Base-by-base conservation (phyloP, 768 basidiomycete genomes). In the Gloeophyllum trabeum region DNA sequence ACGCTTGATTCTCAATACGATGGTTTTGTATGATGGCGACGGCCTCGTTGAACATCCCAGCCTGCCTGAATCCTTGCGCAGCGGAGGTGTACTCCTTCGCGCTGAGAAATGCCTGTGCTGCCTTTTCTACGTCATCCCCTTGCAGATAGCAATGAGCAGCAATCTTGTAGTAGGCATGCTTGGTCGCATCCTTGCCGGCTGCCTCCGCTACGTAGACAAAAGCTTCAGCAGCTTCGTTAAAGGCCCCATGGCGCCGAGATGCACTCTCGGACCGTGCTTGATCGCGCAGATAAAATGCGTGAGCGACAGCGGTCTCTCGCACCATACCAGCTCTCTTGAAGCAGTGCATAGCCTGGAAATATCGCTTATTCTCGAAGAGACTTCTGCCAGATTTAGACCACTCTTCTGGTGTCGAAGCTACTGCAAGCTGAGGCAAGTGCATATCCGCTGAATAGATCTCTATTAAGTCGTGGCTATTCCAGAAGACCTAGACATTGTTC, bases 41-140 rank as follows among this genome's bases (percentile, higher is more conserved):
- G 0, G 77, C 77, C 35, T 78, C 65, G 35, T 75, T 73, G 39
- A 81, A 79, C 24, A 52, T 52, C 1, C 67, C 70, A 1, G 59
- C 58, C 42, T 72, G 66, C n/a, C 71, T 63, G 43, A 67, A 81
- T n/a, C 63, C 56, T 43, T 61, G 57, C 1, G 70, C 71, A 1
- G 73, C 67, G 2, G 55, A 46, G 3, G 61, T 60, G 43, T 63
- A 78, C 36, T 71, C 64, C 21, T 60, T 51, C 2, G 69, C 73
- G 0, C 57, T 44, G 4, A 61, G 41, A 48, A 70, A 78, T 4
- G 55, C 61, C 4, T 61, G 42, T 0, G 72, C 78, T 2, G 77
- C 81, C 34, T 51, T 58, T 2, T 50, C 45, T 32, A 62, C 45
- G 1, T 72, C 58, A 7, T 54, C 60, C 2, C 57, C 70, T 5